Percentiles rank a stretch among this genome's conserved stretches.
Evolutionary conservation across 768 basidiomycete genomes (phyloP).

Genomic region (Boletus vermiculosoides): DNA sequence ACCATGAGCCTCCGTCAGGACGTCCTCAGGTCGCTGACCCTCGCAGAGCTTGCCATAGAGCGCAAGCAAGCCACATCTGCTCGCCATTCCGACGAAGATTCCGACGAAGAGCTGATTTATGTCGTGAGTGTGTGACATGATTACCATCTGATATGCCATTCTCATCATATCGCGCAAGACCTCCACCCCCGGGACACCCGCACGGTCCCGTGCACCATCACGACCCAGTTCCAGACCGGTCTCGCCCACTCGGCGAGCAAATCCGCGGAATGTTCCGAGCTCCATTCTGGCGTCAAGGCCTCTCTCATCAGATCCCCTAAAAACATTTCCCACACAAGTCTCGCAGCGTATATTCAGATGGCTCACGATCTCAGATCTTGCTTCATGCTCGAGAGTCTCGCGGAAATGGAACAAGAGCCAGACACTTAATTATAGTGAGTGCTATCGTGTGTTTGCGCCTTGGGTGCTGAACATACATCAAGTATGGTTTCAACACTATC

Average conservation of each 20-base stretch:
- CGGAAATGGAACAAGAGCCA: constrained; percentile 88
- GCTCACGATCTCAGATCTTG: constrained; percentile 63
- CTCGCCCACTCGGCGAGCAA: constrained; percentile 32
- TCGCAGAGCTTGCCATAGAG: constrained; percentile 33
- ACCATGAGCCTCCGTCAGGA: constrained; percentile 71
- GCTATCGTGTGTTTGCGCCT: not conserved
- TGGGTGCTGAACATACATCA: constrained; percentile 6
- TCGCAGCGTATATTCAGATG: constrained; percentile 73
- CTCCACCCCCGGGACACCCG: constrained; percentile 66
- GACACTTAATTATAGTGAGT: constrained; percentile 84
- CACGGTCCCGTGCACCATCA: constrained; percentile 55
- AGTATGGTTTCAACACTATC: constrained; percentile 96
- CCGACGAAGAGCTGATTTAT: constrained; percentile 67
- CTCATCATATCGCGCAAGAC: constrained; percentile 42
- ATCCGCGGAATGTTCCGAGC: constrained; percentile 26
- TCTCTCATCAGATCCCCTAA: constrained; percentile 55
- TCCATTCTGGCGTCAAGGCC: constrained; percentile 23
- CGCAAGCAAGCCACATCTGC: constrained; percentile 19
- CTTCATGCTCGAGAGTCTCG: constrained; percentile 75
- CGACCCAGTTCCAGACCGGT: constrained; percentile 47
- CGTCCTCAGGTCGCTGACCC: constrained; percentile 57
- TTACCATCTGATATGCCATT: constrained; percentile 3
- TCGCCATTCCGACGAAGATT: constrained; percentile 43
- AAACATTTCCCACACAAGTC: constrained; percentile 74
- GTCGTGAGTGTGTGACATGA: constrained; percentile 49